phyloP scores from a whole-genome alignment of 805 yeast genomes.

The Ogataea angusta region DNA sequence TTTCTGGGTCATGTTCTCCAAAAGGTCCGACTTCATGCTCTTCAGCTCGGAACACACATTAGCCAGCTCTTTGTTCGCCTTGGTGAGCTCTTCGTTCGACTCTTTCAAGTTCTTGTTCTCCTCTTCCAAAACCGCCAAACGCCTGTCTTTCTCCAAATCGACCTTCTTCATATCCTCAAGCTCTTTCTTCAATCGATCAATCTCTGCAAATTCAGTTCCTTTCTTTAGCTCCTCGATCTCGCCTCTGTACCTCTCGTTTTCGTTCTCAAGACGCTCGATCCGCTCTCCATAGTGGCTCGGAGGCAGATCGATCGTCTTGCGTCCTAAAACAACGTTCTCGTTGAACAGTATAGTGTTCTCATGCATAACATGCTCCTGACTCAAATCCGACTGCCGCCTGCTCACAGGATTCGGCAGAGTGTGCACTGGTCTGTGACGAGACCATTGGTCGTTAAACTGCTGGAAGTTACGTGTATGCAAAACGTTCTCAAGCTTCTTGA shows the following conservation, averaged over 20 bases:
- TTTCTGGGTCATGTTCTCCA: constrained; percentile 65
- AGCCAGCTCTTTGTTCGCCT: constrained; percentile 14
- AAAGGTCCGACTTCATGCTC: constrained; percentile 55
- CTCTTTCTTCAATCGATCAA: constrained; percentile 14
- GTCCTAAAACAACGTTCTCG: constrained; percentile 19
- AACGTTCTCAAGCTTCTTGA: constrained; percentile 71
- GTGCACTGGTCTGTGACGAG: constrained; percentile 17
- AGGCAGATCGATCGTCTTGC: constrained; percentile 26
- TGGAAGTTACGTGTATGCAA: constrained; percentile 70
- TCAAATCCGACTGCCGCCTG: constrained; percentile 12
- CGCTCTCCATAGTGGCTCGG: constrained; percentile 29
- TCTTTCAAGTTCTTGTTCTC: constrained; percentile 5
- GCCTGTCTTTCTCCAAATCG: constrained; percentile 16
- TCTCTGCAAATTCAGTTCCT: constrained; percentile 13
- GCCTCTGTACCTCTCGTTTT: constrained; percentile 20
- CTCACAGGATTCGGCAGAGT: constrained; percentile 6
- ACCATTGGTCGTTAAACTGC: constrained; percentile 42
- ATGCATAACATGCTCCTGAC: constrained; percentile 1
- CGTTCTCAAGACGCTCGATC: constrained; percentile 20
- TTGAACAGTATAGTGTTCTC: constrained; percentile 21
- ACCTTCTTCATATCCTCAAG: constrained; percentile 15
- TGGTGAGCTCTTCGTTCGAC: constrained; percentile 9
- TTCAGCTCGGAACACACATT: constrained; percentile 26
- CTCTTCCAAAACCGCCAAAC: constrained; percentile 11
- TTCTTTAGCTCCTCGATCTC: constrained; percentile 17